phyloP scores from a whole-genome alignment of 2,329 filamentous ascomycete genomes.

The Aspergillus chevalieri region DNA sequence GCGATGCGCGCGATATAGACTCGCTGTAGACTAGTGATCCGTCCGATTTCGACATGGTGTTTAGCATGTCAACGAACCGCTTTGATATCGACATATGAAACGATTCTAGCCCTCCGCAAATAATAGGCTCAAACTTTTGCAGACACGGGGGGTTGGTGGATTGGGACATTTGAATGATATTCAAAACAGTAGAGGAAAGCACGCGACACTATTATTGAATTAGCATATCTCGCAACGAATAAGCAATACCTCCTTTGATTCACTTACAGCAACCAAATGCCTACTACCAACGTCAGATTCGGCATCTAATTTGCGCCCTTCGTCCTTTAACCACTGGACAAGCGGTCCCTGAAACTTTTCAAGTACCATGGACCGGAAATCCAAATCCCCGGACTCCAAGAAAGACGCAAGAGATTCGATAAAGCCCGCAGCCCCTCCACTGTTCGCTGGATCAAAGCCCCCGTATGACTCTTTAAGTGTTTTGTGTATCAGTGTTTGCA shows the following conservation, averaged over 20 bases:
- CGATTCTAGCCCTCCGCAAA: conserved; percentile 50
- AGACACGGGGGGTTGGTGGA: conserved; percentile 33
- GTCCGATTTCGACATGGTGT: conserved; percentile 58
- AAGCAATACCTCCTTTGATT: conserved; percentile 2
- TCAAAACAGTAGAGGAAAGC: conserved; percentile 26
- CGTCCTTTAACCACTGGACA: conserved; percentile 30
- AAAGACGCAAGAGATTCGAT: conserved; percentile 52
- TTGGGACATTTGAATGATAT: conserved; percentile 24
- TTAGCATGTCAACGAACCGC: conserved; percentile 60
- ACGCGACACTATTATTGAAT: conserved; percentile 25
- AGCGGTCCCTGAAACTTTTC: conserved; percentile 50
- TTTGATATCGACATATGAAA: conserved; percentile 47
- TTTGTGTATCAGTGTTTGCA: conserved; percentile 57
- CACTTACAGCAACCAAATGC: conserved; percentile 31
- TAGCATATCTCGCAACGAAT: conserved; percentile 8
- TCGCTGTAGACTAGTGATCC: conserved; percentile 59
- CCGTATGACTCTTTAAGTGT: conserved; percentile 53
- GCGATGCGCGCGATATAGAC: conserved; percentile 56
- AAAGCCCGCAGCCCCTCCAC: conserved; percentile 41
- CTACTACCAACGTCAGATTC: conserved; percentile 24
- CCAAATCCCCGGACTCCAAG: conserved; percentile 43
- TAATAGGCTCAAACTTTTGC: conserved; percentile 46
- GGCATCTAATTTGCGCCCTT: conserved; percentile 19
- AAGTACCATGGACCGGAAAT: conserved; percentile 53
- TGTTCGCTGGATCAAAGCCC: conserved; percentile 34